phyloP scores from a whole-genome alignment of 768 basidiomycete genomes.

The Mycena olivaceomarginata region DNA sequence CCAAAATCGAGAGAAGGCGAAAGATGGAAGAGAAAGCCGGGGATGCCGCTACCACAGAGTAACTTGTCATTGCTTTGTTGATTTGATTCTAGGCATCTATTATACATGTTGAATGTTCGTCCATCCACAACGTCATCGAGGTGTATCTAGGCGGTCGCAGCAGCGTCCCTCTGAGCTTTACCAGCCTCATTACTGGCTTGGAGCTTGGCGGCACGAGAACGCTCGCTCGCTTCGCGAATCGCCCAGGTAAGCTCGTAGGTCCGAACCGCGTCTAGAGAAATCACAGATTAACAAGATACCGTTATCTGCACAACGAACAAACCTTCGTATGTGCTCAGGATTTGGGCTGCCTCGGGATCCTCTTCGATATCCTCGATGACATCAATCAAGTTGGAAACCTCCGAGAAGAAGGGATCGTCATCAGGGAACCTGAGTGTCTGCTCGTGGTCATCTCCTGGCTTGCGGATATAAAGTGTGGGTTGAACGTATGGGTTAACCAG shows the following conservation, averaged over 20 bases:
- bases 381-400: slow-evolving; percentile 92
- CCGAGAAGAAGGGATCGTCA: slow-evolving; percentile 96
- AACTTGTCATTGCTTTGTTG: neutral
- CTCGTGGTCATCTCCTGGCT: slow-evolving; percentile 87
- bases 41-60: slow-evolving; percentile 6
- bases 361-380: slow-evolving; percentile 93
- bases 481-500: slow-evolving; percentile 95
- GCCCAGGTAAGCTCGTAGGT: slow-evolving; percentile 97
- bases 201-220: slow-evolving; percentile 70
- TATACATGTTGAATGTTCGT: slow-evolving; percentile 22
- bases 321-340: slow-evolving; percentile 93
- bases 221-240: slow-evolving; percentile 88
- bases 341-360: slow-evolving; percentile 86
- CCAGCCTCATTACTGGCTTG: slow-evolving; percentile 57
- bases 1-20: slow-evolving; percentile 62
- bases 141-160: slow-evolving; percentile 26
- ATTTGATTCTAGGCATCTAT: slow-evolving; percentile 18
- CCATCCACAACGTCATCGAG: slow-evolving; percentile 8
- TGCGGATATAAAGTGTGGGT: slow-evolving; percentile 91
- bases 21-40: slow-evolving; percentile 56
- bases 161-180: slow-evolving; percentile 39
- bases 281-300: slow-evolving; percentile 16
- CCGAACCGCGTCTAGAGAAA: slow-evolving; percentile 82
- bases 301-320: slow-evolving; percentile 38
- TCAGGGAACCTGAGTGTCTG: slow-evolving; percentile 83